Base-by-base conservation (phyloP, 768 basidiomycete species). In the Lanmaoa rubissima region DNA sequence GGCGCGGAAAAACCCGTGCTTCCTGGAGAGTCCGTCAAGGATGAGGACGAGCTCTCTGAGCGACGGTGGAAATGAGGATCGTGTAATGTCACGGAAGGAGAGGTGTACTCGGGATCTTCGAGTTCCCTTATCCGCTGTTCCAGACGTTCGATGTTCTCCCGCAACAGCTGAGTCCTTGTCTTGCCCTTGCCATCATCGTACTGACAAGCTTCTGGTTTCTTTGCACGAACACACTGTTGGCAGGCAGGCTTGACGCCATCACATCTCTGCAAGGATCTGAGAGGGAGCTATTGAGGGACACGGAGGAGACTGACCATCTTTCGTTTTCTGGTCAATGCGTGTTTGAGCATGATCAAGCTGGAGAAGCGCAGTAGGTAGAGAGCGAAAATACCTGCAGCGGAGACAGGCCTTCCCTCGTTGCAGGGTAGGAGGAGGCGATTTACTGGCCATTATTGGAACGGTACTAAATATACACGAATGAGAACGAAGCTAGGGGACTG, bases 111-210 rank as follows among this genome's bases (percentile, higher is more conserved):
- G 0, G 88, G 84, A 74, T 84, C 86, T 69, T 90, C 88, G 58
- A 91, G 83, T 62, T 91, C 87, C 48, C 80, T 78, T 59, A 91
- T 81, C 54, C 88, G 76, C 44, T 83, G 77, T 69, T 92, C 88
- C 54, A 91, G 83, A 39, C 83, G 83, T 43, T 78, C 76, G 60
- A 92, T 88, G 65, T 86, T 87, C 68, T 92, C 90, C 54, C 88
- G 84, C 55, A 92, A 79, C 48, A 90, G 69, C 65, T 91, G 89
- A 0, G 90, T 91, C 58, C 88, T 79, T 44, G 88, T 90, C 76
- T 90, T 91, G 48, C 87, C 87, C 75, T 87, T 89, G 26, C 90
- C 90, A 71, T 92, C 90, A 62, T 92, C 90, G 68, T 91, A 92
- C 65, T 88, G 87, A 71, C 90, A 92, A 12, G 69, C 75, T 3